These are phyloP conservation scores for Mycena galericulata DNA, from an alignment of 768 basidiomycete genomes.

Conservation along the genomic window DNA sequence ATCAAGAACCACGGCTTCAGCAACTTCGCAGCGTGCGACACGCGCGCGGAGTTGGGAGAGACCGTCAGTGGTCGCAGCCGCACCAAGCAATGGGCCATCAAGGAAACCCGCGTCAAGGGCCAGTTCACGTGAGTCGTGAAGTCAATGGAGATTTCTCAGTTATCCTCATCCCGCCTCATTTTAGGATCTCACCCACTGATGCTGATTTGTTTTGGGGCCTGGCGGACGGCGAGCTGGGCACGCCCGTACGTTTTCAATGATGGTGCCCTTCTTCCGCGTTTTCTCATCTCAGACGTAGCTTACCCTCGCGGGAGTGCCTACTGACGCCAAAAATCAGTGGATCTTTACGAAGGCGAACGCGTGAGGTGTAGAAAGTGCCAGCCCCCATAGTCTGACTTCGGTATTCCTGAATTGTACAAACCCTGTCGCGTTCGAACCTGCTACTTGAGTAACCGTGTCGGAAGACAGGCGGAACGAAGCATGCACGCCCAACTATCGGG, in stretches of 20 bases:
- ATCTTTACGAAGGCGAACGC: neutral
- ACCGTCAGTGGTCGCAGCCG: neutral
- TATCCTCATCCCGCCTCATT: neutral
- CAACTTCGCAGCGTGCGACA: neutral
- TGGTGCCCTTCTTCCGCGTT: neutral
- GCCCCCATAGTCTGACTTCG: no score
- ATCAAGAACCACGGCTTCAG: slow-evolving; percentile 7
- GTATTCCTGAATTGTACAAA: no score
- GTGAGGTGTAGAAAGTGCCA: neutral
- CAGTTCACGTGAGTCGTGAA: neutral
- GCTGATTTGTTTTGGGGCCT: neutral
- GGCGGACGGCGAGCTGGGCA: neutral
- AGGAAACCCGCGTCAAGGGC: neutral
- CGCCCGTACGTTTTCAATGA: neutral
- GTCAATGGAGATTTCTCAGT: neutral
- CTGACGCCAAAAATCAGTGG: neutral
- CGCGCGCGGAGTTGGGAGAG: neutral
- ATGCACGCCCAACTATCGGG: no score
- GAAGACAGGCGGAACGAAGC: no score
- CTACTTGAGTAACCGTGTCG: no score
- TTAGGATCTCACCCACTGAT: neutral
- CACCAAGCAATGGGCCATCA: neutral
- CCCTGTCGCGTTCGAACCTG: no score
- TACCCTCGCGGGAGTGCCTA: neutral
- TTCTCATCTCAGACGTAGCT: neutral